Evolutionary conservation across 371 early-diverging fungal genomes (phyloP), one percentile per base, ranked within the genome.

Genomic region (Rhizopus sp.): DNA sequence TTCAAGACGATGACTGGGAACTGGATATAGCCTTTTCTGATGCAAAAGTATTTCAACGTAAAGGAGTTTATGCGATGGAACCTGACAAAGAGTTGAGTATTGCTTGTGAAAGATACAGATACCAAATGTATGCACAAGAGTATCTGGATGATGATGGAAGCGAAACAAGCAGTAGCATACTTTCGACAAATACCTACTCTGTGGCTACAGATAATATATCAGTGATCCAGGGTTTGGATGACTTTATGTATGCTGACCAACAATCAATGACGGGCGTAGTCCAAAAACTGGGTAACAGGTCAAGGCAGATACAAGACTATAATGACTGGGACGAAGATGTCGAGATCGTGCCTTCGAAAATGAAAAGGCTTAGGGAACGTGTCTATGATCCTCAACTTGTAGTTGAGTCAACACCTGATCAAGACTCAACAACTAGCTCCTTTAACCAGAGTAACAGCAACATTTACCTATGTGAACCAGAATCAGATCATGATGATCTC

Each of bases 291-390:
- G 67, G 71, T 8, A 30, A 46, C 2, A 23, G 23, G 23, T 59
- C 57, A 12, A 55, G 54, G 35, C 37, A 48, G 16, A 38, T 49
- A n/a, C 47, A 64, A n/a, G 70, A 64, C 17, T 40, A 49, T 15
- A 63, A 64, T n/a, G 73, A 73, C 34, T 73, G 73, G 73, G 48
- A 49, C 33, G 55, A 63, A 17, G 66, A 66, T 60, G 39, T 63
- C 2, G 63, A 63, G 7, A 50, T 63, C 4, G 13, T 12, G 13
- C 63, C 57, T 17, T 13, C 42, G 1, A 53, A 41, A 15, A 7
- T 46, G 7, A 29, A 29, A 23, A 1, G 52, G 35, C 45, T 4
- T 4, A 50, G 8, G 51, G 44, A 35, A 31, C 51, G 16, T 2
- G 15, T 9, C 31, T 39, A 31, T 17, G 42, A 37, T 7, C 16